These are phyloP conservation scores for Zalerion maritima DNA, from an alignment of 495 filamentous ascomycete species.

Conservation along the genomic window DNA sequence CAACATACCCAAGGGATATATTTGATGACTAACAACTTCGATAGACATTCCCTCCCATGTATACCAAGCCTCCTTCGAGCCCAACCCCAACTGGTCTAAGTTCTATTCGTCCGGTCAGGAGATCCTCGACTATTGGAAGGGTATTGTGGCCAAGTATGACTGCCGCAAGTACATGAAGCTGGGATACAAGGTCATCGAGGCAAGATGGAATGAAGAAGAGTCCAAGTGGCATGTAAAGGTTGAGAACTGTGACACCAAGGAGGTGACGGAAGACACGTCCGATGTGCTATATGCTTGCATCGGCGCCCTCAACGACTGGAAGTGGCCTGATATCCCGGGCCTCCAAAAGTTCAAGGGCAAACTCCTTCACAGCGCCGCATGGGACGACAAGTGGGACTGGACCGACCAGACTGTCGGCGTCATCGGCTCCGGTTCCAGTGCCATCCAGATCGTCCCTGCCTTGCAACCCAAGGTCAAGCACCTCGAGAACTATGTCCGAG, in stretches of 20 bases:
- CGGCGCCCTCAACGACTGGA: constrained; percentile 42
- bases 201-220: constrained; percentile 36
- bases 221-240: constrained; percentile 36
- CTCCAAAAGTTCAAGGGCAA: constrained; percentile 40
- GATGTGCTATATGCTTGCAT: constrained; percentile 42
- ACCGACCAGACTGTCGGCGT: constrained; percentile 34
- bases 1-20: too few relatives aligned
- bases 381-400: constrained; percentile 37
- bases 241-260: constrained; percentile 15
- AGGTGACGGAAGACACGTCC: constrained; percentile 17
- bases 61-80: constrained; percentile 51
- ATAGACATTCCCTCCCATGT: constrained; percentile 62
- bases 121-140: constrained; percentile 51
- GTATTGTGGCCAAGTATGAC: constrained; percentile 43
- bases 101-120: constrained; percentile 50
- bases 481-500: constrained; percentile 51
- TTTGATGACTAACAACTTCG: too few relatives aligned
- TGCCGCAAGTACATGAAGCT: constrained; percentile 41
- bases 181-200: constrained; percentile 33
- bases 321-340: constrained; percentile 40
- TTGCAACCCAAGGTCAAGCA: constrained; percentile 36
- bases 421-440: constrained; percentile 45
- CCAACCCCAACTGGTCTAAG: constrained; percentile 51
- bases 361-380: constrained; percentile 35
- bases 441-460: constrained; percentile 44